phyloP scores from a whole-genome alignment of 768 basidiomycete genomes.

The Lactarius tabidus region DNA sequence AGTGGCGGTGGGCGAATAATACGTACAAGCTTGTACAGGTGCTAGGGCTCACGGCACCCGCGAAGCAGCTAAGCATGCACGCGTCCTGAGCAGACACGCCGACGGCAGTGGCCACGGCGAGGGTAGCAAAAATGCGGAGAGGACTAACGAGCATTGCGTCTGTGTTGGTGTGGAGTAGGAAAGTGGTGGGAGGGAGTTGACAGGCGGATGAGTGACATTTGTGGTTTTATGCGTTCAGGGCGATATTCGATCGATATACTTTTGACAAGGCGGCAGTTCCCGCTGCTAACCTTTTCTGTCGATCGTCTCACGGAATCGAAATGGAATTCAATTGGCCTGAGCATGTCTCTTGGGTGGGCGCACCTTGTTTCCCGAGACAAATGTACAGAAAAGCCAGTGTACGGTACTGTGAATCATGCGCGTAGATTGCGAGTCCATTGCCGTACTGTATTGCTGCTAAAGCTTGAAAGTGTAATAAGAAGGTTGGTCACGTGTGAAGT shows the following conservation, averaged over 20 bases:
- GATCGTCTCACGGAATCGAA: background rate
- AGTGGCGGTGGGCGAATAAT: background rate
- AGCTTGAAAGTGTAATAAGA: too few relatives aligned
- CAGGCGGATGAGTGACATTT: too few relatives aligned
- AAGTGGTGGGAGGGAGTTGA: too few relatives aligned
- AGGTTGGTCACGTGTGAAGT: too few relatives aligned
- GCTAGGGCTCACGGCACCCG: too few relatives aligned
- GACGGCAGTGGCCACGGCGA: background rate
- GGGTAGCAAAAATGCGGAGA: background rate
- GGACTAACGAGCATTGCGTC: constrained; percentile 1
- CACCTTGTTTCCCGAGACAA: too few relatives aligned
- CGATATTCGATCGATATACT: background rate
- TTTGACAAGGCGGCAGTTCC: background rate
- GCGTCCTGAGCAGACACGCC: constrained; percentile 4
- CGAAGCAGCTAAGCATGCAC: background rate
- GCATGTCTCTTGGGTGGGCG: too few relatives aligned
- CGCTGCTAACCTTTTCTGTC: background rate
- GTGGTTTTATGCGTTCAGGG: background rate
- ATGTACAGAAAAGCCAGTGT: too few relatives aligned
- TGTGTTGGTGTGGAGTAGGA: background rate
- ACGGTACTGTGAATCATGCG: too few relatives aligned
- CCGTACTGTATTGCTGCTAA: too few relatives aligned
- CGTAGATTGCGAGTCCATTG: too few relatives aligned
- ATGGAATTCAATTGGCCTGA: too few relatives aligned
- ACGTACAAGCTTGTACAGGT: constrained; percentile 1